Evolutionary conservation across 495 filamentous ascomycete species (phyloP).

Genomic region (Bombardia bombarda): DNA sequence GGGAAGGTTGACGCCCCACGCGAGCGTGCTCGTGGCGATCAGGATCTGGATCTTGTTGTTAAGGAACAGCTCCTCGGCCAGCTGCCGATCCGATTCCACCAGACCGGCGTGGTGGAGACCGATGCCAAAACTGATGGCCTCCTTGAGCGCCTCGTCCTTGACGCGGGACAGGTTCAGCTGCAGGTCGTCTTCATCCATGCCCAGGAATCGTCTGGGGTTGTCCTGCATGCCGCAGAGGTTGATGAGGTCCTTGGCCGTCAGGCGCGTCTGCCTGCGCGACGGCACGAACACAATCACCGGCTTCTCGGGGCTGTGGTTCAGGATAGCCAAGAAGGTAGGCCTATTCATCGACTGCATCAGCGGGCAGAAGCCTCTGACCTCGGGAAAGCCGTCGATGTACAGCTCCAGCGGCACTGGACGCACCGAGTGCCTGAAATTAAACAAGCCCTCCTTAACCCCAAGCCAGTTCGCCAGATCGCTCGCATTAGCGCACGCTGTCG

Average conservation of each 20-base stretch:
- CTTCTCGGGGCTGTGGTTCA: conserved; percentile 89
- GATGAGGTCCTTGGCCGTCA: conserved; percentile 93
- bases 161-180: conserved; percentile 73
- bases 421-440: conserved; percentile 98
- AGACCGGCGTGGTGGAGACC: conserved; percentile 95
- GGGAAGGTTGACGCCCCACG: conserved; percentile 97
- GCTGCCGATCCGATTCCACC: conserved; percentile 83
- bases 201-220: conserved; percentile 84
- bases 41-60: conserved; percentile 98
- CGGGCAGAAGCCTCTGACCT: conserved; percentile 90
- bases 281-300: conserved; percentile 98
- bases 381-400: conserved; percentile 95
- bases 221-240: conserved; percentile 98
- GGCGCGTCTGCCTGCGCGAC: conserved; percentile 85
- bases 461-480: conserved; percentile 93
- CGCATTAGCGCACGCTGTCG: conserved; percentile 94
- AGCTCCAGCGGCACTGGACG: conserved; percentile 92
- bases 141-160: conserved; percentile 85
- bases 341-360: conserved; percentile 99
- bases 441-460: conserved; percentile 89
- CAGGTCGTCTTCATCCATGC: conserved; percentile 91
- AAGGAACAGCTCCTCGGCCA: conserved; percentile 88
- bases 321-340: conserved; percentile 92
- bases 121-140: conserved; percentile 92
- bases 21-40: conserved; percentile 91